A percentile compares a stretch with the other conserved stretches of the same genome.
phyloP scores from a whole-genome alignment of 441 rosid species.

The Gossypium trilobum region DNA sequence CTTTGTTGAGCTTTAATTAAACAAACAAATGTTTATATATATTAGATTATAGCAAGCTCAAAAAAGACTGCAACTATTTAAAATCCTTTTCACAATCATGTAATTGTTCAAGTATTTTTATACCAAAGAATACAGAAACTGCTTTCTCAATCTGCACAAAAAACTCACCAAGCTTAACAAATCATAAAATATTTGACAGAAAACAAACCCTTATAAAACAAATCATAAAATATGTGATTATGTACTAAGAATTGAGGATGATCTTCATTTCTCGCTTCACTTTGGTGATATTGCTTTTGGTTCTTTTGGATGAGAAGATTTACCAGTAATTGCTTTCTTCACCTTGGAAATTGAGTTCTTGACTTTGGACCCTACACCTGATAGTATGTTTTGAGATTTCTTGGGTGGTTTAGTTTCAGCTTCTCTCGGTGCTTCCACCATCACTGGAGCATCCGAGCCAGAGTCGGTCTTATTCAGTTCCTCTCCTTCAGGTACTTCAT shows the following conservation, averaged over 20 bases:
- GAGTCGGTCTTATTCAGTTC: conserved; percentile 48
- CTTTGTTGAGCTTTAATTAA: not conserved
- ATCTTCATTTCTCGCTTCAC: conserved; percentile 14
- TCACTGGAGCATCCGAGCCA: conserved; percentile 48
- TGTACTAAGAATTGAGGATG: not conserved
- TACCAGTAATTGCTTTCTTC: conserved; percentile 77
- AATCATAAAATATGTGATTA: not conserved
- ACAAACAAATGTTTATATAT: not conserved
- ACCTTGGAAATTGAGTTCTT: conserved; percentile 87
- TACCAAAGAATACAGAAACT: not conserved
- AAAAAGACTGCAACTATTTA: not conserved
- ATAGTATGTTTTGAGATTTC: conserved; percentile 69
- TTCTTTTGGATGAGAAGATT: conserved; percentile 51
- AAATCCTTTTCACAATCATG: not conserved
- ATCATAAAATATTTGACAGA: not conserved
- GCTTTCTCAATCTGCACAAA: conserved; percentile 12
- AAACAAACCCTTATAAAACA: not conserved
- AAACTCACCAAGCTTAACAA: not conserved
- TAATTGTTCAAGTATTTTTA: not conserved
- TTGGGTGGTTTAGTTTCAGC: conserved; percentile 46
- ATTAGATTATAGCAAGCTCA: not conserved
- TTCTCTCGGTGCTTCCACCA: conserved; percentile 57
- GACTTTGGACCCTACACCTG: conserved; percentile 83
- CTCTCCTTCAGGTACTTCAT: conserved; percentile 32
- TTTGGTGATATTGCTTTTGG: conserved; percentile 46